Evolutionary conservation across 202 grass and related monocot species (phyloP).

Genomic region (Musa balbisiana): DNA sequence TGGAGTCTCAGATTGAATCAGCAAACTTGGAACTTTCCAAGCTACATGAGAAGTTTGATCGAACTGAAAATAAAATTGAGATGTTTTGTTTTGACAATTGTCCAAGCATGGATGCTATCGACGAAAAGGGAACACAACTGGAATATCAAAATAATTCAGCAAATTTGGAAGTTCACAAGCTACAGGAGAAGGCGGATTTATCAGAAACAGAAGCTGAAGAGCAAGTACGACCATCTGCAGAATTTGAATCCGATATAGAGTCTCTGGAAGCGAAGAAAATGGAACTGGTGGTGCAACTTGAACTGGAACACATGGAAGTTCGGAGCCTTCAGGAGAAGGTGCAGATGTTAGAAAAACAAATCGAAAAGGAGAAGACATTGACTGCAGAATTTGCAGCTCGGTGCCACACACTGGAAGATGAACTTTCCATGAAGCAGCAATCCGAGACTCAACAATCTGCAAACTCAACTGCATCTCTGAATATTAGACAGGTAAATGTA

Average conservation of each 20-base stretch:
- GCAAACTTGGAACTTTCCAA: slow-evolving; percentile 33
- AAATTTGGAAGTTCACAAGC: slow-evolving; percentile 24
- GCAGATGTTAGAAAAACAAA: slow-evolving; percentile 23
- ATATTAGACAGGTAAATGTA: slow-evolving; percentile 50
- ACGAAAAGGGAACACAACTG: slow-evolving; percentile 31
- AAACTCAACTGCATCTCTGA: slow-evolving; percentile 29
- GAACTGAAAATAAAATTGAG: slow-evolving; percentile 49
- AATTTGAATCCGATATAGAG: slow-evolving; percentile 28
- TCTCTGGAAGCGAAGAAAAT: slow-evolving; percentile 22
- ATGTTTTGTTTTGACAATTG: slow-evolving; percentile 28
- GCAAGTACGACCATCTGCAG: slow-evolving; percentile 15
- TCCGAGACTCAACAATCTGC: slow-evolving; percentile 27
- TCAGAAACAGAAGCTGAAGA: slow-evolving; percentile 31
- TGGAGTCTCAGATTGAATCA: slow-evolving; percentile 37
- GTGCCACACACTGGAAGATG: slow-evolving; percentile 43
- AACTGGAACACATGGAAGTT: slow-evolving; percentile 10
- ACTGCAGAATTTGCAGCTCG: slow-evolving; percentile 23
- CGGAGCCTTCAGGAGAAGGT: slow-evolving; percentile 9
- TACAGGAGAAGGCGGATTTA: slow-evolving; percentile 35
- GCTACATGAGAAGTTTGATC: slow-evolving; percentile 33
- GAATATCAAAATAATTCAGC: slow-evolving; percentile 31
- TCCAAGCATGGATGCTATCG: slow-evolving; percentile 25
- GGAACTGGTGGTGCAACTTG: slow-evolving; percentile 13
- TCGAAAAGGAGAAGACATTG: slow-evolving; percentile 29
- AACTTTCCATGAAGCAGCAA: slow-evolving; percentile 23